Conservation (phyloP, 331 rosid species). For the Malus hybrid region DNA sequence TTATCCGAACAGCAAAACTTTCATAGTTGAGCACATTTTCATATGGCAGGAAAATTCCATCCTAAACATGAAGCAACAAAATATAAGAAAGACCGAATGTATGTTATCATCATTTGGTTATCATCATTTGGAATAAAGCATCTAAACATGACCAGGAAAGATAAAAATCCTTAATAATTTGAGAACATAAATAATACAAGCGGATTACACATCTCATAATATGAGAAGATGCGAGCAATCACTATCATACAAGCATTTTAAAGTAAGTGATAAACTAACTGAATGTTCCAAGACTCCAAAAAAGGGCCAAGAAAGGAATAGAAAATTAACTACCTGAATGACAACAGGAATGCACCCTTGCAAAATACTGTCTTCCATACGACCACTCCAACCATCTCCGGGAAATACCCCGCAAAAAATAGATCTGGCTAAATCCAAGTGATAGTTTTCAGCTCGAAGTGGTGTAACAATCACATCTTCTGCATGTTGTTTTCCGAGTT, state of each 20-base stretch:
- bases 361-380: conserved; percentile 88
- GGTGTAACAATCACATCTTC: conserved; percentile 69
- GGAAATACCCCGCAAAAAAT: conserved; percentile 85
- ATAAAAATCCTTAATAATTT: background rate
- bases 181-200: background rate
- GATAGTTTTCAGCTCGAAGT: conserved; percentile 51
- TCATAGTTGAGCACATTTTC: conserved; percentile 83
- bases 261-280: background rate
- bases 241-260: background rate
- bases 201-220: background rate
- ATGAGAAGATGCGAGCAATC: background rate
- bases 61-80: conserved; percentile 35
- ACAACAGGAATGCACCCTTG: conserved; percentile 91
- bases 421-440: conserved; percentile 60
- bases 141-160: background rate
- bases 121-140: background rate
- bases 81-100: background rate
- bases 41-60: conserved; percentile 88
- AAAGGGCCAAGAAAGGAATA: background rate
- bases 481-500: conserved; percentile 75
- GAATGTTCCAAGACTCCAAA: background rate
- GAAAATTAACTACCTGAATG: conserved; percentile 50
- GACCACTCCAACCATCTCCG: conserved; percentile 97
- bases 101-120: background rate
- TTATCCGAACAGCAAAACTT: conserved; percentile 74